Evolutionary conservation across 345 rosid species (phyloP).

Genomic region (Syzygium aqueum): DNA sequence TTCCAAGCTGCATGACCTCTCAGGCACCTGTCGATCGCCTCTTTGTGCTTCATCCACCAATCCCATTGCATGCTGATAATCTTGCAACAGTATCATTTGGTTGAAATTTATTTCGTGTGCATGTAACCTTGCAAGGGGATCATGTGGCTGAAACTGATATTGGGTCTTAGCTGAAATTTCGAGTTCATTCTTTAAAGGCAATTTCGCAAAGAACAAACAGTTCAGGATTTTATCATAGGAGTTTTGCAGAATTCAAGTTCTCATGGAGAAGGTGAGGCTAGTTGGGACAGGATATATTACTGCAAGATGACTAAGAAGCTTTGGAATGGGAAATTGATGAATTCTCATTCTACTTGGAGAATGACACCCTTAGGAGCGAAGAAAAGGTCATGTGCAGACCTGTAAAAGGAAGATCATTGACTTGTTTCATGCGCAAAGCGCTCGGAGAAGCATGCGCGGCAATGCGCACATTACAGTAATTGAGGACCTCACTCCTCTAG

Average conservation of each 20-base stretch:
- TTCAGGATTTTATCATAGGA: not conserved
- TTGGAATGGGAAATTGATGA: not conserved
- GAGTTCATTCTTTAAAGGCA: not conserved
- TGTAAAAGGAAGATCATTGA: not conserved
- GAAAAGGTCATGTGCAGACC: not conserved
- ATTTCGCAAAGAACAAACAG: not conserved
- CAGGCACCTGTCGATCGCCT: not conserved
- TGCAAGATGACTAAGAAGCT: not conserved
- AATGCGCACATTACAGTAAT: not conserved
- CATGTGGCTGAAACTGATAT: not conserved
- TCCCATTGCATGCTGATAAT: not conserved
- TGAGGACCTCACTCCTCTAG: not conserved
- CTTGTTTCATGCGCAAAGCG: not conserved
- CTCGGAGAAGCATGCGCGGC: not conserved
- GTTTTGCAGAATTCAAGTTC: not conserved
- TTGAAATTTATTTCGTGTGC: not conserved
- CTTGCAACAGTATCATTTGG: not conserved
- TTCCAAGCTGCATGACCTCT: not conserved
- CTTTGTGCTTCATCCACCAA: not conserved
- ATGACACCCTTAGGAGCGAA: not conserved
- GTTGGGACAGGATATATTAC: not conserved
- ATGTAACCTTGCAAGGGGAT: not conserved
- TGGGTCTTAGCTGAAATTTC: not conserved
- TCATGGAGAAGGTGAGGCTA: not conserved
- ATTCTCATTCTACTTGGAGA: not conserved